Base-by-base conservation (phyloP, 495 filamentous ascomycete genomes). In the Penicillium alfredii region DNA sequence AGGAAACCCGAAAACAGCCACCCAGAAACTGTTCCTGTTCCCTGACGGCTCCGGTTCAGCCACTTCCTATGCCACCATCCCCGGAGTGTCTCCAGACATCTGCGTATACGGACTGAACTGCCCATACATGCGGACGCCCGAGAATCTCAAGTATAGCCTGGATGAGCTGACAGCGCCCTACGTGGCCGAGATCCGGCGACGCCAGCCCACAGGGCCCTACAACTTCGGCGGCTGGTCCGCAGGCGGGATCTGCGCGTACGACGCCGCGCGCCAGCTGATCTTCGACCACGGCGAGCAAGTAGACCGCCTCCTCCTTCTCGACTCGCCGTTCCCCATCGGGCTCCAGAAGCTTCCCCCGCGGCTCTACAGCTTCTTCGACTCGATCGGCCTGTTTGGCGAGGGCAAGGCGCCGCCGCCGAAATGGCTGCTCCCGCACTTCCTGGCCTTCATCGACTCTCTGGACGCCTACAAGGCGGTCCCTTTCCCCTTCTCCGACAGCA, bases 361-460 rank as follows among this genome's bases (percentile, higher is more conserved):
- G 10, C 75, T 94, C 0, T 86, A 90, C 55, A 68, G 72, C 41
- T 92, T 83, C 74, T 88, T 90, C 54, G 80, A 82, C 36, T 66
- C 73, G 6, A 83, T 89, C 43, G 86, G 86, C 29, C 77, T 94
- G 5, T 82, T 94, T 30, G 86, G 86, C 25, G 81, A 83, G 24
- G 76, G 67, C 41, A 73, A 63, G 47, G 54, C 73, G 51, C 82
- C 77, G 59, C 74, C 79, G 33, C 86, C 76, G 4, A 68, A 66
- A 6, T 94, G 87, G 87, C 74, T 94, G 4, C 75, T 92, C 0
- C 86, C 86, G 30, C 87, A 94, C 60, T 94, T 94, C 63, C 64
- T 77, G 2, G 76, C 82, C 12, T 83, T 84, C 27, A 83, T 92
- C 43, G 74, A 78, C 28, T 80, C 82, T 1, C 64, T 92, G 16